Conservation (phyloP, 1,284 basidiomycete species). For the Ganoderma lucidum region DNA sequence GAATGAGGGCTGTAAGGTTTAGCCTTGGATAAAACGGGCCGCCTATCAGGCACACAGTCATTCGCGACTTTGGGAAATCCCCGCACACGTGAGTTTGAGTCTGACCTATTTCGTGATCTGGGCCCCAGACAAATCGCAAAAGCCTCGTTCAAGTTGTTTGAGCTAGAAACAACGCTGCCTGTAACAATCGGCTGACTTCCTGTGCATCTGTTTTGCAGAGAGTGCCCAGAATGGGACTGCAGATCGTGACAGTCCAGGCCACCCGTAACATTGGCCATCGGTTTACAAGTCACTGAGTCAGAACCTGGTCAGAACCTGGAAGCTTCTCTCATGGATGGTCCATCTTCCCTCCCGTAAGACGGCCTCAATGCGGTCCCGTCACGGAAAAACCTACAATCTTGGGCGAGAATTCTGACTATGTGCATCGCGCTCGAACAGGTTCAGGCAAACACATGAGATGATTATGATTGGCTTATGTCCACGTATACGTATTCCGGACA, state of each 20-base stretch:
- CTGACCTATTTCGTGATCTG: not conserved
- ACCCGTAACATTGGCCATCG: not conserved
- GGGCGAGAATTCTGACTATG: slow-evolving; percentile 17
- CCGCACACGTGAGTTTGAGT: slow-evolving; percentile 3
- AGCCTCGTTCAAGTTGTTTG: not conserved
- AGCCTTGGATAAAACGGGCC: slow-evolving; percentile 22
- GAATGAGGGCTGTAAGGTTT: slow-evolving; percentile 1
- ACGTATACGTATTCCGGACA: not conserved
- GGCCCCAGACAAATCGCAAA: too few relatives aligned
- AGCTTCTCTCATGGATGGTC: not conserved
- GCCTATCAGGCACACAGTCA: slow-evolving; percentile 28
- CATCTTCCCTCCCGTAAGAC: slow-evolving; percentile 5
- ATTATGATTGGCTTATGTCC: slow-evolving; percentile 11
- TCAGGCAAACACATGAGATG: slow-evolving; percentile 5
- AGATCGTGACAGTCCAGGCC: not conserved
- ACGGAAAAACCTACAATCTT: not conserved
- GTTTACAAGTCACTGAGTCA: not conserved
- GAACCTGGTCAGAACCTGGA: not conserved
- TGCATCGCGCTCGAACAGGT: slow-evolving; percentile 15
- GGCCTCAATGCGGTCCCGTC: not conserved
- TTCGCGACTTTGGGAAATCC: not conserved
- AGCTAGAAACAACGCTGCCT: not conserved
- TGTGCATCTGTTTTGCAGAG: not conserved
- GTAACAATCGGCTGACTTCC: not conserved
- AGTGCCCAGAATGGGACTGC: not conserved